Evolutionary conservation across 768 basidiomycete species (phyloP).

Genomic region (Mycena sanguinolenta): DNA sequence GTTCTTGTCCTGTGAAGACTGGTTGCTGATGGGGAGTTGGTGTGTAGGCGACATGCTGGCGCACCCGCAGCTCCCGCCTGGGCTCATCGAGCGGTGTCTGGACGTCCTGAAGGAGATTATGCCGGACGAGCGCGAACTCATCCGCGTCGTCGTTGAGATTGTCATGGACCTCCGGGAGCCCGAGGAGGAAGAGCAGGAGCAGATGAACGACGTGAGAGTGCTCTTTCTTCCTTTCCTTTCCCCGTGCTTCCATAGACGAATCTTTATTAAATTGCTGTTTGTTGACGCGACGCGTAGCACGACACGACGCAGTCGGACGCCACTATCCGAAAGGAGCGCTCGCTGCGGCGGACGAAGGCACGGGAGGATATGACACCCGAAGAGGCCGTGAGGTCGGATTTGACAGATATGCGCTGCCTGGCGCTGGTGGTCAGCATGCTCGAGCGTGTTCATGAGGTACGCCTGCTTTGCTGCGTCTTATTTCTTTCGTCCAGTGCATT

Average conservation of each 20-base stretch:
- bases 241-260: too few species aligned
- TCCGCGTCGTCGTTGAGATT: constrained; percentile 90
- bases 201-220: too few species aligned
- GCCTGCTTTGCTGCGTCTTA: constrained; percentile 41
- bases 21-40: too few species aligned
- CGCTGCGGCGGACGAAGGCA: constrained; percentile 51
- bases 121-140: constrained; percentile 86
- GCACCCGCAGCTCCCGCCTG: constrained; percentile 83
- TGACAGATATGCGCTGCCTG: constrained; percentile 86
- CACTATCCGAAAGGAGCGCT: too few species aligned
- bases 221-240: too few species aligned
- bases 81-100: constrained; percentile 82
- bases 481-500: too few species aligned
- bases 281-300: not conserved
- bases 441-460: constrained; percentile 90
- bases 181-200: constrained; percentile 50
- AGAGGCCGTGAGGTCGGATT: constrained; percentile 73
- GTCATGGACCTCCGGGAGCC: constrained; percentile 77
- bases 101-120: constrained; percentile 90
- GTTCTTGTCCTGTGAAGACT: too few species aligned
- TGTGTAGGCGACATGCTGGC: constrained; percentile 91
- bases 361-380: constrained; percentile 75
- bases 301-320: constrained; percentile 42
- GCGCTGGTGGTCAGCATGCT: constrained; percentile 88
- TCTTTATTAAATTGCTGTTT: too few species aligned